Evolutionary conservation across 75 land plant genomes (phyloP), one percentile per base, ranked within the genome.

Genomic region (Adiantum capillusveneris): DNA sequence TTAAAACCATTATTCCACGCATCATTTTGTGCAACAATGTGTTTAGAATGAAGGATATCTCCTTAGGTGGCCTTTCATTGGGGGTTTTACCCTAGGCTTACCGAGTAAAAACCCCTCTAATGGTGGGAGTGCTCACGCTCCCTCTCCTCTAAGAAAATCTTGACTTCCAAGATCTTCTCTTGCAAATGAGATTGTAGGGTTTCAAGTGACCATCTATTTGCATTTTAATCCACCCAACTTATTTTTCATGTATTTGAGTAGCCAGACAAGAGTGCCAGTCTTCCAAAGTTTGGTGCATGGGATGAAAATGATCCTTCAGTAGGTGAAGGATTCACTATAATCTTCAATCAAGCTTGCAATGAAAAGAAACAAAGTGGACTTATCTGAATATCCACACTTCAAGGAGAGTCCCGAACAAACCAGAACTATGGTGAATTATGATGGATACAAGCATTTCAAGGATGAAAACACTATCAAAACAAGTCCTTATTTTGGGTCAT

Each of bases 91-190:
- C n/a, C n/a, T n/a, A n/a, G n/a, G n/a, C n/a, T n/a, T n/a, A n/a
- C n/a, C n/a, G n/a, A 63, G 69, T 18, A 76, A 58, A 50, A 49
- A 31, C 53, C 39, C 73, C 0, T 31, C 58, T 18, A 68, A 74
- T 42, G 66, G 69, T 41, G 52, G 58, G 25, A 64, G 59, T 43
- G 66, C 68, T 0, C 48, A 50, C n/a, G 74, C 68, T 63, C 71
- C 87, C 31, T 58, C 57, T n/a, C 72, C 83, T 14, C 80, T 84
- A 41, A 66, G 66, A 44, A 75, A 79, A 73, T 62, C 82, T 6
- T 41, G 65, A 20, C 57, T 56, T 13, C 71, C 65, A 57, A 56
- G 71, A 53, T 37, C 34, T 58, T 31, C 44, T 36, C 68, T 67
- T 29, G 65, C 59, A 14, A 65, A 67, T 63, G 84, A 72, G 52